Evolutionary conservation across 1,284 basidiomycete genomes (phyloP).

Genomic region (Mycosarcoma mackinlayi): DNA sequence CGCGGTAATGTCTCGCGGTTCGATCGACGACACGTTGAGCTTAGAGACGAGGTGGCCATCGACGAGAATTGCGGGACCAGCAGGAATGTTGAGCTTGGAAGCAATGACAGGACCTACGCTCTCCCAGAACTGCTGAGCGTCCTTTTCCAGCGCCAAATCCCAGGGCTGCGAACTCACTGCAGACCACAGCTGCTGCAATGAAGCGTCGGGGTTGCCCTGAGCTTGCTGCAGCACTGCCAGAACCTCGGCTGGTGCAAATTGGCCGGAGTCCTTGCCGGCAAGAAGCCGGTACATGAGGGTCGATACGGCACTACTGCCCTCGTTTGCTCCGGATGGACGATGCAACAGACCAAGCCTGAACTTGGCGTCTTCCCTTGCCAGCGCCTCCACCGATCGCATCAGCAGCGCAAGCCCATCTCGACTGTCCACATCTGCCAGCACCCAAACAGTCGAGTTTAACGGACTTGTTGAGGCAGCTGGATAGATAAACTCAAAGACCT

Average conservation of each 20-base stretch:
- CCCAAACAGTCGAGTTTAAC: conserved; percentile 73
- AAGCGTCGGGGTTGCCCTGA: background rate
- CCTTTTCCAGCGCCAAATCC: background rate
- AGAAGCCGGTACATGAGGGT: conserved; percentile 33
- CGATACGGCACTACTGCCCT: conserved; percentile 22
- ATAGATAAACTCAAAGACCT: conserved; percentile 74
- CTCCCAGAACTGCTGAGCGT: conserved; percentile 20
- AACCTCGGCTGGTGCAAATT: conserved; percentile 15
- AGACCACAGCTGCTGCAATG: conserved; percentile 6
- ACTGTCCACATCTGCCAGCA: conserved; percentile 84
- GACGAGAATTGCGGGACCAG: conserved; percentile 32
- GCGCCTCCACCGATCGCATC: conserved; percentile 75
- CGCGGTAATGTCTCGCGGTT: conserved; percentile 38
- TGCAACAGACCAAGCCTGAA: conserved; percentile 36
- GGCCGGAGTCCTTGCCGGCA: conserved; percentile 2
- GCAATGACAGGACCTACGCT: conserved; percentile 5
- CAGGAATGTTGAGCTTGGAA: conserved; percentile 6
- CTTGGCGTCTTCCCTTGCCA: conserved; percentile 71
- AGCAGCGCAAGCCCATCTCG: conserved; percentile 74
- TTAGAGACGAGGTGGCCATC: conserved; percentile 43
- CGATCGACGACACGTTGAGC: conserved; percentile 12
- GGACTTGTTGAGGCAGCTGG: conserved; percentile 70
- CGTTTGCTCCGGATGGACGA: conserved; percentile 34
- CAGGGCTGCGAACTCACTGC: background rate
- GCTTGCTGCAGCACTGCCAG: conserved; percentile 8